Evolutionary conservation across 768 basidiomycete genomes (phyloP).

Genomic region (Macrolepiota albuminosa): DNA sequence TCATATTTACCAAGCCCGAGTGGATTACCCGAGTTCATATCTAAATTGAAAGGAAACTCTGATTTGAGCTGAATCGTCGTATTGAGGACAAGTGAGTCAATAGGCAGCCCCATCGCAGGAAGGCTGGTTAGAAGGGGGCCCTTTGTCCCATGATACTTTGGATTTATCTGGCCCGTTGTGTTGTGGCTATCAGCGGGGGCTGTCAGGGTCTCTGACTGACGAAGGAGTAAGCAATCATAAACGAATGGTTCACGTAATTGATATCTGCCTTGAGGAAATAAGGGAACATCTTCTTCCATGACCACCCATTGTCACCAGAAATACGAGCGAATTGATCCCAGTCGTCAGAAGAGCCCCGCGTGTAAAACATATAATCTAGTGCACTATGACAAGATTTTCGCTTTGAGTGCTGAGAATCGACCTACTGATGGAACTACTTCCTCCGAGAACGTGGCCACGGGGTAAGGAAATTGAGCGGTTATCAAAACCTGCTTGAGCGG

Average conservation of each 20-base stretch:
- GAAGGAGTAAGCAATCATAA: neutral
- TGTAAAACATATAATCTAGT: conserved; percentile 25
- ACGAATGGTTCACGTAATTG: neutral
- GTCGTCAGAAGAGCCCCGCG: conserved; percentile 28
- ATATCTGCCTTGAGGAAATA: conserved; percentile 18
- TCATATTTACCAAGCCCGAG: conserved; percentile 22
- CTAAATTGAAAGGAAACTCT: conserved; percentile 21
- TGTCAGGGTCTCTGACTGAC: conserved; percentile 26
- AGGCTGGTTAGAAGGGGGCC: conserved; percentile 26
- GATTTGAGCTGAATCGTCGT: conserved; percentile 20
- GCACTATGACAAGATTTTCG: neutral
- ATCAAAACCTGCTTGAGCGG: conserved; percentile 20
- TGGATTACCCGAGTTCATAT: conserved; percentile 21
- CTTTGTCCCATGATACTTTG: conserved; percentile 23
- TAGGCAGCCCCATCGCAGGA: conserved; percentile 20
- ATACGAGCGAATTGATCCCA: conserved; percentile 23
- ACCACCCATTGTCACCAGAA: conserved; percentile 28
- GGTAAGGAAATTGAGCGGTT: conserved; percentile 18
- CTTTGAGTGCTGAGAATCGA: neutral
- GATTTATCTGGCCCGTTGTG: conserved; percentile 25
- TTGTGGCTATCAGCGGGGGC: conserved; percentile 29
- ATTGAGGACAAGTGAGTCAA: conserved; percentile 23
- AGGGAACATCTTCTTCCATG: conserved; percentile 23
- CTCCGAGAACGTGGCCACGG: conserved; percentile 26
- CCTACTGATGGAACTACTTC: conserved; percentile 24